Base-by-base conservation (phyloP, 768 basidiomycete genomes). In the Boletus vinaceobasis region DNA sequence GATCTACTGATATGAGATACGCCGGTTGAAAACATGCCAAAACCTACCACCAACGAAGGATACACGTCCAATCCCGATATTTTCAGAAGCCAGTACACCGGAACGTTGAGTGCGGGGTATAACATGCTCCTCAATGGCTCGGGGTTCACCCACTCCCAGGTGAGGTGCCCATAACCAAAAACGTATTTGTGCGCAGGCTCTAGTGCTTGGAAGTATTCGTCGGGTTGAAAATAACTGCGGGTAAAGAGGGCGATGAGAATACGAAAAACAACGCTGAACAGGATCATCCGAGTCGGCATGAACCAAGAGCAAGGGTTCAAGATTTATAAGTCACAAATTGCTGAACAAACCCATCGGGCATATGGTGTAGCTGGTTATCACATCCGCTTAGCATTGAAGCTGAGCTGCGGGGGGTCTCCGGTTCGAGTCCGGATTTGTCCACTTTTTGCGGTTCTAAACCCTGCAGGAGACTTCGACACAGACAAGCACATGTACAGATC, bases 151-250 rank as follows among this genome's bases (percentile, higher is more conserved):
- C 97, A 99, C 75, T 99, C 97, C 97, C 97, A 99, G 23, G 95
- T 98, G 39, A 93, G 76, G 60, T 86, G 80, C 2, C 94, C 96
- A 72, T 93, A 93, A 43, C 94, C 93, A 68, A 92, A 98, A 47
- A 97, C 91, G 40, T 86, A 72, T 52, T 78, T 79, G 69, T 98
- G 90, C 0, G 97, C 97, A 43, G 91, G 88, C 67, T 99, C 97
- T 42, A 98, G 79, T 7, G 93, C 82, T 67, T 99, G 97, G 63
- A 88, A 98, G 71, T 90, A 96, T 71, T 98, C 97, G 71, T 99
- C 97, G 9, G 97, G 94, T 69, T 98, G 95, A 69, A 98, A 98
- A 74, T 88, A 90, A 5, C 94, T 92, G 50, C 80, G 79, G 0
- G 92, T 94, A 38, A 74, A 72, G 32, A 95, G 66, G 0, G 91